A percentile compares a stretch with the other conserved stretches of the same genome.
Conservation (phyloP, 768 basidiomycete species). For the Leccinum uliginosum region DNA sequence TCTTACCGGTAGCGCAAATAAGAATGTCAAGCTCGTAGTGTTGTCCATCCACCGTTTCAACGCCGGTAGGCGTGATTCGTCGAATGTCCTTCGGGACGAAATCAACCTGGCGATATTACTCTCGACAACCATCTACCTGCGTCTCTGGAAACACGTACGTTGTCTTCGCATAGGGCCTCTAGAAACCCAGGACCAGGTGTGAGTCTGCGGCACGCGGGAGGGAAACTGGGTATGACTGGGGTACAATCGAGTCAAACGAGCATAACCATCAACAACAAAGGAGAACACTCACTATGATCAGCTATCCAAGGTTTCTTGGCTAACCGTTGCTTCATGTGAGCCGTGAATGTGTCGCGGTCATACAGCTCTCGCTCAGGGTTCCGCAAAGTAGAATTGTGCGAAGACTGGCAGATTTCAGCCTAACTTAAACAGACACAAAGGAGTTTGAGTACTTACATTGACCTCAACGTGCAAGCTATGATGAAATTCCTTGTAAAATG, state of each 20-base stretch:
- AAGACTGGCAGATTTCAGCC: constrained; percentile 11
- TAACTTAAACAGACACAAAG: neutral
- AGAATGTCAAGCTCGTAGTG: constrained; percentile 55
- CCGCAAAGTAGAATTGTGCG: constrained; percentile 39
- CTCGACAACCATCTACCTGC: neutral
- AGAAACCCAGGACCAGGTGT: constrained; percentile 68
- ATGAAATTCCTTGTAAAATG: constrained; percentile 46
- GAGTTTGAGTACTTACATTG: constrained; percentile 25
- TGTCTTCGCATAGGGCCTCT: constrained; percentile 35
- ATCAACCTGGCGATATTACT: constrained; percentile 27
- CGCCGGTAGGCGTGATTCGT: constrained; percentile 45
- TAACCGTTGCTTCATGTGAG: constrained; percentile 47
- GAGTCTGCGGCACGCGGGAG: constrained; percentile 56
- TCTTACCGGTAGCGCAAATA: constrained; percentile 54
- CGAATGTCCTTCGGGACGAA: constrained; percentile 33
- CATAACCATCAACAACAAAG: neutral
- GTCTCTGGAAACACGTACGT: neutral
- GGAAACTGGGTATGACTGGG: constrained; percentile 52
- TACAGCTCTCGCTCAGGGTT: constrained; percentile 33
- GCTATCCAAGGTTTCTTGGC: constrained; percentile 58
- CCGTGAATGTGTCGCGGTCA: constrained; percentile 33
- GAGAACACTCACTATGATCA: constrained; percentile 32
- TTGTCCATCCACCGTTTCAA: constrained; percentile 53
- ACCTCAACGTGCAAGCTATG: constrained; percentile 44
- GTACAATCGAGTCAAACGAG: neutral